phyloP scores from a whole-genome alignment of 108 stramenopile species.

The Fragilaria radians region DNA sequence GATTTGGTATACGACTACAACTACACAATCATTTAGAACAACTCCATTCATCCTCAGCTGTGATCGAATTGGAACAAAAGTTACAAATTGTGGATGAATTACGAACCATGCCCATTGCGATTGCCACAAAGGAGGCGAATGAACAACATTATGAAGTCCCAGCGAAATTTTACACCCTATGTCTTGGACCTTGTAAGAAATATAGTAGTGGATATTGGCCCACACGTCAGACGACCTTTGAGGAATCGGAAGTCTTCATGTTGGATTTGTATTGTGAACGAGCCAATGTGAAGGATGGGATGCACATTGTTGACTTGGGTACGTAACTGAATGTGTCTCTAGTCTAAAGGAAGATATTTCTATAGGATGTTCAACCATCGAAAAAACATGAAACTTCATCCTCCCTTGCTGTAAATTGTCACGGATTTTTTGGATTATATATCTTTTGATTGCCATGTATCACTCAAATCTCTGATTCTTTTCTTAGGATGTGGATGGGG shows the following conservation, averaged over 20 bases:
- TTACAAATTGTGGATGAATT: constrained; percentile 47
- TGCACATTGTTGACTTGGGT: constrained; percentile 74
- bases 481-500: constrained; percentile 87
- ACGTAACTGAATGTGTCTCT: neutral
- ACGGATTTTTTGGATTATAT: no score
- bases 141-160: constrained; percentile 98
- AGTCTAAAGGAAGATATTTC: no score
- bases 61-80: constrained; percentile 39
- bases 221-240: constrained; percentile 34
- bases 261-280: constrained; percentile 81
- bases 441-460: no score
- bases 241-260: constrained; percentile 83
- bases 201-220: constrained; percentile 86
- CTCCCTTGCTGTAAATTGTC: no score
- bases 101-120: constrained; percentile 75
- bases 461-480: neutral
- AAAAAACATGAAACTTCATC: no score
- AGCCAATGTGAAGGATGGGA: constrained; percentile 80
- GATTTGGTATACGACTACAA: constrained; percentile 64
- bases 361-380: no score
- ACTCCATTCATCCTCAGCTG: constrained; percentile 16
- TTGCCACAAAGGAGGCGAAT: constrained; percentile 83
- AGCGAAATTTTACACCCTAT: constrained; percentile 81
- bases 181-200: constrained; percentile 89
- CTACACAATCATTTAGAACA: constrained; percentile 46